Conservation (phyloP, 345 rosid genomes). For the Ailanthus altissimus region DNA sequence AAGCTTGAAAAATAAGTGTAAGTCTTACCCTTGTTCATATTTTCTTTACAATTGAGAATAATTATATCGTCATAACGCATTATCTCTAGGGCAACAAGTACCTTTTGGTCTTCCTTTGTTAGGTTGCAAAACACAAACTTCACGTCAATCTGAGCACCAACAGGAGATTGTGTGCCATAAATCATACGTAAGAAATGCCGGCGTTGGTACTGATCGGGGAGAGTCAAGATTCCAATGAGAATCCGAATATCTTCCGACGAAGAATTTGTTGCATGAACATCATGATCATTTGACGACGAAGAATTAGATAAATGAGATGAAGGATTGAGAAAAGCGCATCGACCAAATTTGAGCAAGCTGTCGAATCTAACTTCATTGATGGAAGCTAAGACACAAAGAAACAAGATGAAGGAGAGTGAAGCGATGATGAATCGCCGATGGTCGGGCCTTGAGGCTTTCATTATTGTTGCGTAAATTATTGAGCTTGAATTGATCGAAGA, state of each 20-base stretch:
- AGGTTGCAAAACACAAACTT: constrained; percentile 90
- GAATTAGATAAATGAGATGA: constrained; percentile 12
- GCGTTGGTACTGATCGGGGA: constrained; percentile 78
- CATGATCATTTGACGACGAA: constrained; percentile 21
- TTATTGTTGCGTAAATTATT: background rate
- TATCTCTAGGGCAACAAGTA: constrained; percentile 82
- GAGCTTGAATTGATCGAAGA: background rate
- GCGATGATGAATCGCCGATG: constrained; percentile 45
- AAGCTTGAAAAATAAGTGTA: constrained; percentile 79
- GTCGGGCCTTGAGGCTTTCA: constrained; percentile 33
- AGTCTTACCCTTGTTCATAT: constrained; percentile 90
- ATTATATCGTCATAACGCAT: constrained; percentile 83
- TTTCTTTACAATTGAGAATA: constrained; percentile 74
- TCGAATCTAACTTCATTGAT: constrained; percentile 58
- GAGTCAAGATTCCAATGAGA: constrained; percentile 73
- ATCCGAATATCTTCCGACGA: constrained; percentile 55
- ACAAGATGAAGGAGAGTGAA: constrained; percentile 59
- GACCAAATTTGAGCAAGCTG: constrained; percentile 43
- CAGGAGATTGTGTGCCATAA: constrained; percentile 56
- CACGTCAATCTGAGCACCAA: constrained; percentile 60
- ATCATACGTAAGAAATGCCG: constrained; percentile 71
- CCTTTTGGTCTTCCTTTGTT: constrained; percentile 81
- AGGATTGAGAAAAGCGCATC: constrained; percentile 43
- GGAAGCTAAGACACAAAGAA: constrained; percentile 61
- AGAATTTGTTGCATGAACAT: constrained; percentile 13